phyloP scores from a whole-genome alignment of 129 eudicot species.

The Scalesia atractyloides region DNA sequence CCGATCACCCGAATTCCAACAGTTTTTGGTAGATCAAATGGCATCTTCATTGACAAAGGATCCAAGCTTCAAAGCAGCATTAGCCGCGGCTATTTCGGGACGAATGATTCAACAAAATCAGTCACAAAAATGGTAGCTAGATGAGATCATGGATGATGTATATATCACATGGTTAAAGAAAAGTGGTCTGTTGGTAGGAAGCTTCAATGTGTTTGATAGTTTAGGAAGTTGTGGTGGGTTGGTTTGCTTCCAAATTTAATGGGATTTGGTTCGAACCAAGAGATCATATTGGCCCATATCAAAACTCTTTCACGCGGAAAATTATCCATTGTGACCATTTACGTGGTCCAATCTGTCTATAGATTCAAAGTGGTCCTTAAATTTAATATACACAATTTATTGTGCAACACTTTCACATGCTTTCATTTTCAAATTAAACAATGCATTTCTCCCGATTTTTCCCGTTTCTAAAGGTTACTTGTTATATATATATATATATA shows the following conservation, averaged over 20 bases:
- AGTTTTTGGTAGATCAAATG: constrained; percentile 85
- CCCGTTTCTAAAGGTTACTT: background rate
- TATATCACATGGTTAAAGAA: constrained; percentile 32
- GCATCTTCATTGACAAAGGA: constrained; percentile 85
- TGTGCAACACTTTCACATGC: constrained; percentile 36
- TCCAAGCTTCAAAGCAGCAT: constrained; percentile 87
- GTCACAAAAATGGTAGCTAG: constrained; percentile 46
- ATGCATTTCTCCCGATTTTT: background rate
- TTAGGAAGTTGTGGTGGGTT: constrained; percentile 25
- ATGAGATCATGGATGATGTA: constrained; percentile 37
- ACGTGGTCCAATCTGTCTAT: constrained; percentile 36
- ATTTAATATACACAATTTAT: constrained; percentile 16
- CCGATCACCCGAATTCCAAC: constrained; percentile 59
- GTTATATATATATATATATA: no score
- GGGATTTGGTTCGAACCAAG: constrained; percentile 6
- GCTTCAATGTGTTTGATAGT: constrained; percentile 13
- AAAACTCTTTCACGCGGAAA: constrained; percentile 31
- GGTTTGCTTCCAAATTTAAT: constrained; percentile 21
- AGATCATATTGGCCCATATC: background rate
- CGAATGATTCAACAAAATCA: constrained; percentile 65
- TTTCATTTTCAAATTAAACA: constrained; percentile 5
- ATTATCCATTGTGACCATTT: constrained; percentile 14
- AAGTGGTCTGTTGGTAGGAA: constrained; percentile 24
- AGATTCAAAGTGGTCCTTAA: constrained; percentile 35
- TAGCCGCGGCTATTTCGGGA: constrained; percentile 93